Percentiles rank a stretch among this genome's conserved stretches.
phyloP scores from a whole-genome alignment of 768 basidiomycete genomes.

The Multifurca ochricompacta region DNA sequence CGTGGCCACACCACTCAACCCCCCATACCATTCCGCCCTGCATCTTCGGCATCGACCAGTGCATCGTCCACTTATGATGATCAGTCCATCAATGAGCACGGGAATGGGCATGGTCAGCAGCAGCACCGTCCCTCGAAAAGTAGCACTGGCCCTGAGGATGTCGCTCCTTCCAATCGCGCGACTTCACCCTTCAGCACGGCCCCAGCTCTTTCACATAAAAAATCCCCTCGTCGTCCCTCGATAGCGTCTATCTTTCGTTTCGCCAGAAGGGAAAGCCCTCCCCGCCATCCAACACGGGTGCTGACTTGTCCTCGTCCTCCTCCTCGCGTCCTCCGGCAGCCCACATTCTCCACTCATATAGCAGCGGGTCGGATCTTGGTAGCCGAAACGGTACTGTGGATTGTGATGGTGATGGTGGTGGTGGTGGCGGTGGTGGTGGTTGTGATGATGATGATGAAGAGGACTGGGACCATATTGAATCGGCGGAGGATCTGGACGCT shows the following conservation, averaged over 20 bases:
- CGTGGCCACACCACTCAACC: conserved; percentile 33
- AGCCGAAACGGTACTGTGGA: conserved; percentile 29
- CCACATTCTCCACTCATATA: conserved; percentile 8
- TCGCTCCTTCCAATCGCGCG: conserved; percentile 32
- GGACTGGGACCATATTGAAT: conserved; percentile 79
- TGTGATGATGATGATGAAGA: conserved; percentile 65
- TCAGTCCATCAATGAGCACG: conserved; percentile 11
- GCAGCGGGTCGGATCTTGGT: conserved; percentile 22
- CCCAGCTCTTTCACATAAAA: conserved; percentile 33
- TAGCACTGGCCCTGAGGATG: conserved; percentile 48
- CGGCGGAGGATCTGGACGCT: conserved; percentile 51
- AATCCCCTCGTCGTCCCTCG: conserved; percentile 72
- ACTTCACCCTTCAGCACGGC: conserved; percentile 41
- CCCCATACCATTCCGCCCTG: conserved; percentile 20
- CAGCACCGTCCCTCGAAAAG: conserved; percentile 42
- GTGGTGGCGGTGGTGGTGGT: too few relatives aligned
- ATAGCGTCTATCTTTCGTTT: conserved; percentile 76
- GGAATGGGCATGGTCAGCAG: too few relatives aligned
- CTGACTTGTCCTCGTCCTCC: too few relatives aligned
- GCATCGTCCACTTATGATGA: conserved; percentile 46
- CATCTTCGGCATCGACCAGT: conserved; percentile 47
- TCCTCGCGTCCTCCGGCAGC: too few relatives aligned
- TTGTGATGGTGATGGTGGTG: too few relatives aligned
- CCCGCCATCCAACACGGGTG: too few relatives aligned
- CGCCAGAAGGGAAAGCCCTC: conserved; percentile 45